phyloP scores from a whole-genome alignment of 495 filamentous ascomycete species.

The Talaromyces wortmannii region DNA sequence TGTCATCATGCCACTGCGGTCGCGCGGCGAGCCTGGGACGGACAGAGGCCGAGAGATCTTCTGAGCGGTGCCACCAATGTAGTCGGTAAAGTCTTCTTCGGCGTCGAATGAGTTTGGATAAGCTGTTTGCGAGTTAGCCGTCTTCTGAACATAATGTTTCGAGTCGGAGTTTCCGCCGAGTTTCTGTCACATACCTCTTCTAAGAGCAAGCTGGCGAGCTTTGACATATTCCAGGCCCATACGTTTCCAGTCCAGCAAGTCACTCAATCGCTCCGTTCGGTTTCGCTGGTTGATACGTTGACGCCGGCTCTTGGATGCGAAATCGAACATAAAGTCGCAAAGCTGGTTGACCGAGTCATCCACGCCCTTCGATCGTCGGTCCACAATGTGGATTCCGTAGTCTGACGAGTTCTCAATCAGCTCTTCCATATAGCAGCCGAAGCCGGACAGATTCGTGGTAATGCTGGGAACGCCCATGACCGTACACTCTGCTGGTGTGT shows the following conservation, averaged over 20 bases:
- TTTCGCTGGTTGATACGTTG: slow-evolving; percentile 99
- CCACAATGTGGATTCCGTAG: slow-evolving; percentile 98
- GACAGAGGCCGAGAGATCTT: slow-evolving; percentile 94
- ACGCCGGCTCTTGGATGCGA: slow-evolving; percentile 85
- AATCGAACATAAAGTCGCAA: slow-evolving; percentile 88
- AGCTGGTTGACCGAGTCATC: slow-evolving; percentile 97
- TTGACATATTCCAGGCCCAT: slow-evolving; percentile 99
- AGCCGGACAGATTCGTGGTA: slow-evolving; percentile 95
- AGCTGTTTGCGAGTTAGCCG: slow-evolving; percentile 35
- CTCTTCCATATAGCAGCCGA: slow-evolving; percentile 99
- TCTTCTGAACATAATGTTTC: background rate
- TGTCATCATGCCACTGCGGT: slow-evolving; percentile 96
- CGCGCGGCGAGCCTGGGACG: slow-evolving; percentile 84
- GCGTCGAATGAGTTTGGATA: slow-evolving; percentile 80
- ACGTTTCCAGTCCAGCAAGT: slow-evolving; percentile 95
- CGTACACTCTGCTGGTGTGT: slow-evolving; percentile 96
- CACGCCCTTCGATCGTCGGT: slow-evolving; percentile 89
- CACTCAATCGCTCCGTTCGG: slow-evolving; percentile 90
- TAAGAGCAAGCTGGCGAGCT: slow-evolving; percentile 83
- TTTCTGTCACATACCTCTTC: slow-evolving; percentile 50
- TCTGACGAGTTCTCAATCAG: slow-evolving; percentile 95
- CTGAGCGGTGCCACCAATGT: slow-evolving; percentile 81
- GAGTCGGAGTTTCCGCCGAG: background rate
- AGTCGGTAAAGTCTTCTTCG: slow-evolving; percentile 68
- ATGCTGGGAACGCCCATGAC: slow-evolving; percentile 99